Percentiles rank a stretch among this genome's conserved stretches.
These are phyloP conservation scores for Yamadazyma ubonensis DNA, from an alignment of 805 yeast species.

Conservation along the genomic window DNA sequence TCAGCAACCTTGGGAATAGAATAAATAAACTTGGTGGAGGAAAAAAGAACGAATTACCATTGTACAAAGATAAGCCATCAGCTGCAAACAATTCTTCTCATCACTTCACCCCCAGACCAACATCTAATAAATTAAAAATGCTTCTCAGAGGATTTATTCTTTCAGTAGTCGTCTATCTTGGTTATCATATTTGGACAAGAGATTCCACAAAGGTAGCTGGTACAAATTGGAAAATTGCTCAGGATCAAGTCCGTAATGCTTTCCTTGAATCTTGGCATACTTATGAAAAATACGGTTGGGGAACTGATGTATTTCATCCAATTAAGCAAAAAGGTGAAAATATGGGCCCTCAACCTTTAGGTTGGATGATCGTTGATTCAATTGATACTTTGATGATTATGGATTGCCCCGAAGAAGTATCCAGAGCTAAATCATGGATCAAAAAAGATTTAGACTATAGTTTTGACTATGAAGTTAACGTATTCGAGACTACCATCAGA, in stretches of 20 bases:
- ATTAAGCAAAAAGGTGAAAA: slow-evolving; percentile 59
- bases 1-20: slow-evolving; percentile 7
- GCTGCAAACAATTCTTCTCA: not conserved
- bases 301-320: slow-evolving; percentile 75
- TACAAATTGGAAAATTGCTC: slow-evolving; percentile 47
- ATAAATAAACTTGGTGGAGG: slow-evolving; percentile 4
- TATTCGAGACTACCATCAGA: slow-evolving; percentile 92
- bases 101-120: slow-evolving; percentile 9
- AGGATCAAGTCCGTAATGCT: slow-evolving; percentile 59
- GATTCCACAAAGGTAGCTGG: slow-evolving; percentile 8
- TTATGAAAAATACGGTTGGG: slow-evolving; percentile 79
- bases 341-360: slow-evolving; percentile 80
- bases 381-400: slow-evolving; percentile 79
- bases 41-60: slow-evolving; percentile 22
- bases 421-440: slow-evolving; percentile 73
- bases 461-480: slow-evolving; percentile 72
- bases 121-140: slow-evolving; percentile 27
- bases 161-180: slow-evolving; percentile 39
- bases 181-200: slow-evolving; percentile 25
- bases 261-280: slow-evolving; percentile 77
- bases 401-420: slow-evolving; percentile 64
- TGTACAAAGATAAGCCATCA: slow-evolving; percentile 36
- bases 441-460: slow-evolving; percentile 64
- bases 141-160: slow-evolving; percentile 43
- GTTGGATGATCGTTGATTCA: slow-evolving; percentile 91